Conservation (phyloP, 2,329 filamentous ascomycete genomes). For the Aureobasidium pullulans region DNA sequence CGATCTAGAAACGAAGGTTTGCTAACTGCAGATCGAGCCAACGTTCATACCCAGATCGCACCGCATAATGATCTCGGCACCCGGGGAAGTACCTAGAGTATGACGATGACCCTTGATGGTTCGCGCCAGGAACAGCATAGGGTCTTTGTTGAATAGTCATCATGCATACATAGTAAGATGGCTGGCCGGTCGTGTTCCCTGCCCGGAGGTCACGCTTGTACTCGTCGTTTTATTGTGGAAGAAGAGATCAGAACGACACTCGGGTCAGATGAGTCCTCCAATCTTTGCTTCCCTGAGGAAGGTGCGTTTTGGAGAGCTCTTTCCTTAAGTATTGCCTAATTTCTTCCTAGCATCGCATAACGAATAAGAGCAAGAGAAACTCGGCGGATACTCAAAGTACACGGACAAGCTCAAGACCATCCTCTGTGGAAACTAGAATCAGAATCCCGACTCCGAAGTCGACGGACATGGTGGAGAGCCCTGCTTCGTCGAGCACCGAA, state of each 20-base stretch:
- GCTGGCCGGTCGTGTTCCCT: neutral
- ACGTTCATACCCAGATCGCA: neutral
- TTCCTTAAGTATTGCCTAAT: neutral
- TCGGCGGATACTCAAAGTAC: neutral
- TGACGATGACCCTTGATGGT: constrained; percentile 4
- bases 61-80: constrained; percentile 5
- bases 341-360: neutral
- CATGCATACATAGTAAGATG: neutral
- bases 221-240: neutral
- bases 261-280: constrained; percentile 1
- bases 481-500: neutral
- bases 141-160: neutral
- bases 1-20: constrained; percentile 1
- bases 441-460: neutral
- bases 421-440: constrained; percentile 2
- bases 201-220: neutral
- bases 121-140: constrained; percentile 1
- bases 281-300: constrained; percentile 8
- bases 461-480: constrained; percentile 2
- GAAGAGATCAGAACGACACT: neutral
- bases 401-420: neutral
- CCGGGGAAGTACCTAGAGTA: constrained; percentile 3
- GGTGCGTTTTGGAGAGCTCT: neutral
- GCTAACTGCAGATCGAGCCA: constrained; percentile 7
- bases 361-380: neutral